Evolutionary conservation across 2,329 filamentous ascomycete genomes (phyloP).

Genomic region (Penicillium polonicum): DNA sequence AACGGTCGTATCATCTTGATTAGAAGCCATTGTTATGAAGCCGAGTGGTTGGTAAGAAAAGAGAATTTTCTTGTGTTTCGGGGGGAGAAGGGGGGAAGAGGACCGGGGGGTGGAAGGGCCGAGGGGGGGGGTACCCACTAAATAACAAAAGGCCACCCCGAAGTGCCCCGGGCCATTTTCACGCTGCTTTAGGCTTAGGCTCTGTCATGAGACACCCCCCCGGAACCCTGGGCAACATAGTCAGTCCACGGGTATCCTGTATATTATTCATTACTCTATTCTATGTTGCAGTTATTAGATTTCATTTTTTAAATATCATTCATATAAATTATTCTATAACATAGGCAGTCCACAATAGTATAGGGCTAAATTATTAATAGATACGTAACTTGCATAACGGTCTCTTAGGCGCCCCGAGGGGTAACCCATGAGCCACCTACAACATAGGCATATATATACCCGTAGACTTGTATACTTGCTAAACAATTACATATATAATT

Average conservation of each 20-base stretch:
- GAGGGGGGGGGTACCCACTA: conserved; percentile 15
- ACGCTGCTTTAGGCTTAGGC: conserved; percentile 29
- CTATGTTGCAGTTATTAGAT: too few species aligned
- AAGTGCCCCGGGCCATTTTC: conserved; percentile 11
- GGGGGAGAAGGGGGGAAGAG: conserved; percentile 8
- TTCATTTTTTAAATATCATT: neutral
- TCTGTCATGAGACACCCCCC: conserved; percentile 1
- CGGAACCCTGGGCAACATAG: neutral
- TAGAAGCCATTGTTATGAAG: conserved; percentile 41
- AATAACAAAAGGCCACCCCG: conserved; percentile 14
- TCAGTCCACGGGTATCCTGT: neutral
- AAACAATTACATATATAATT: neutral
- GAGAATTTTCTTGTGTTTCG: conserved; percentile 18
- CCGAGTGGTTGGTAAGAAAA: conserved; percentile 18
- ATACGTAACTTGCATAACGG: neutral
- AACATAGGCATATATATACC: neutral
- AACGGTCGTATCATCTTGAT: conserved; percentile 39
- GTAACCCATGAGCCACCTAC: neutral
- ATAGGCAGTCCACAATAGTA: neutral
- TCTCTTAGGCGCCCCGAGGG: neutral
- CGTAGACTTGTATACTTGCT: neutral
- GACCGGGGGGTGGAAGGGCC: conserved; percentile 18
- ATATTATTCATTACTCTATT: neutral
- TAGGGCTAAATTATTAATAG: neutral
- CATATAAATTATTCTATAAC: neutral